Percentiles rank a stretch among this genome's conserved stretches.
Evolutionary conservation across 768 basidiomycete species (phyloP).

Genomic region (Lentinus brumalis): DNA sequence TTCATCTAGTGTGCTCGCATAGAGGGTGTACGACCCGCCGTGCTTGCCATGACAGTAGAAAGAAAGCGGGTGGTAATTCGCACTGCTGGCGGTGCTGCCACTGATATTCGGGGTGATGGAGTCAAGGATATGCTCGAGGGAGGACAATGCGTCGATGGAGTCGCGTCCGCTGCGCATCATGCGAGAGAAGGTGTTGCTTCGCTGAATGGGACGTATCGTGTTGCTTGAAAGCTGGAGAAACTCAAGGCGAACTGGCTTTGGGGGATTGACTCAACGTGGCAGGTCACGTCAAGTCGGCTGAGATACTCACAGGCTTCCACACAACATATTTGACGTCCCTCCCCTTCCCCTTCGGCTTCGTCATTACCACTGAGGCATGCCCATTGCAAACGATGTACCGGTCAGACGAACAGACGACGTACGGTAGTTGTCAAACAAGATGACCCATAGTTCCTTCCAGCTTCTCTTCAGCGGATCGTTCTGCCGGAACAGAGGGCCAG

Average conservation of each 20-base stretch:
- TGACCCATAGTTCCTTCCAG: conserved; percentile 21
- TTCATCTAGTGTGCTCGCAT: conserved; percentile 41
- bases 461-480: conserved; percentile 16
- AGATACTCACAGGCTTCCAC: conserved; percentile 12
- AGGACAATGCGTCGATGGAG: conserved; percentile 6
- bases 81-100: conserved; percentile 26
- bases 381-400: background rate
- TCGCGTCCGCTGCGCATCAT: conserved; percentile 13
- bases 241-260: conserved; percentile 14
- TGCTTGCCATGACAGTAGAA: conserved; percentile 47
- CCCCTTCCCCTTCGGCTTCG: conserved; percentile 13
- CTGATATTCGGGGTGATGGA: background rate
- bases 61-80: conserved; percentile 45
- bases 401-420: background rate
- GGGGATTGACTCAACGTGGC: background rate
- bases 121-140: conserved; percentile 7
- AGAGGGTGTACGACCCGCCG: conserved; percentile 48
- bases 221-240: conserved; percentile 12
- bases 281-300: background rate
- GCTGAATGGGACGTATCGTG: conserved; percentile 12
- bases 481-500: conserved; percentile 13
- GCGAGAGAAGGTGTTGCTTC: conserved; percentile 18
- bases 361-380: conserved; percentile 9
- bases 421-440: conserved; percentile 20
- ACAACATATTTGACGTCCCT: conserved; percentile 4